Evolutionary conservation across 352 stramenopile genomes (phyloP), one percentile per base, ranked within the genome.

Genomic region (Pythium folliculosum): DNA sequence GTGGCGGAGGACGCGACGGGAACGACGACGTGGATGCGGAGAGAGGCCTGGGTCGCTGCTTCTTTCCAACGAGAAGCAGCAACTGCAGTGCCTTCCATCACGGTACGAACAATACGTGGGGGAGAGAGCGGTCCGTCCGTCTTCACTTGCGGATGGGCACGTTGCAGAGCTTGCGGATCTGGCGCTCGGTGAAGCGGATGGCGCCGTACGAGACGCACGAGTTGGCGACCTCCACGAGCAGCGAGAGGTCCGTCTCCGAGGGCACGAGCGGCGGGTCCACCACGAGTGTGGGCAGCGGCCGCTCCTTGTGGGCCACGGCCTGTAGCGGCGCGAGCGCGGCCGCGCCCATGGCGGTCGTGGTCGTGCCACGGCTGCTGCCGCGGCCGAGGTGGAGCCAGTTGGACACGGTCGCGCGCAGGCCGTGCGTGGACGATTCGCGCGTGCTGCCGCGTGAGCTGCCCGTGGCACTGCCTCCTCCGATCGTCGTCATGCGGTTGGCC

Each of bases 211-310:
- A 75, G 40, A 75, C 55, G 50, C 81, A 92, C 58, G 72, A 78
- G 70, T 92, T 92, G 68, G 83, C 77, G 71, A 92, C 82, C 58
- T 76, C 64, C 19, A 92, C 80, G 21, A 90, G 69, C 59, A 77
- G 48, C n/a, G 65, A 56, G n/a, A 92, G 59, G 22, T 90, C 79
- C 3, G 30, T 47, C 9, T 37, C 58, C 4, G 30, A n/a, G 9
- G 69, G 37, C 53, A 92, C 69, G 0, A 76, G 70, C 50, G 83
- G 80, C 30, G 81, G 80, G 1, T 83, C 75, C 6, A 90, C 63
- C 69, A 64, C 14, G 14, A 64, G 38, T 21, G 52, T 57, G 3
- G 52, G 59, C 23, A 61, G 52, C n/a, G 51, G 23, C 8, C 51
- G 27, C 17, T 43, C 14, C 40, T 47, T 49, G 35, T 44, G 10